Base-by-base conservation (phyloP, 768 basidiomycete genomes). In the Auriculariales sp. region DNA sequence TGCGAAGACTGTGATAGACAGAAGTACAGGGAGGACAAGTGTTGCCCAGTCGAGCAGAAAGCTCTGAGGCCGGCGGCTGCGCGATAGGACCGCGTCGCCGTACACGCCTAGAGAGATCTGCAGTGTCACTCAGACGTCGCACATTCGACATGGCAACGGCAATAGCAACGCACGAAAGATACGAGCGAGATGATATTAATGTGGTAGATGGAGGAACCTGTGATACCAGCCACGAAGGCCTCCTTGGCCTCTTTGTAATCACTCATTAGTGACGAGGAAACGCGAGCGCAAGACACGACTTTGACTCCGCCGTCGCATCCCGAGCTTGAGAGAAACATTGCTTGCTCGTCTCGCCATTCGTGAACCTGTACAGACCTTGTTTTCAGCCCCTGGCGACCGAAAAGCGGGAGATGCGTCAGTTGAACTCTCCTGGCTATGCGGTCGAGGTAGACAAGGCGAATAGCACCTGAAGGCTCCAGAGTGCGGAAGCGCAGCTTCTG, bases 1-100 rank as follows among this genome's bases (percentile, higher is more conserved):
- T 0, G 89, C 81, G 57, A 80, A 82, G 27, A 83, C 49, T 0
- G 94, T 94, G 66, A 95, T 77, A 3, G 79, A 82, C 7, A 93
- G 68, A 2, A 92, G 68, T n/a, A 93, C 68, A 0, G 94, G 94
- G 0, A 86, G 48, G 5, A 81, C 74, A 11, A 93, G 73, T 9
- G 85, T 61, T 6, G 69, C 31, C 71, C 77, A 88, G 61, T 89
- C 80, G 29, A 68, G 47, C 11, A 66, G 36, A 49, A 76, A 69
- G 70, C 17, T 66, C 61, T 28, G 71, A 60, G 7, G 59, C 50
- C 17, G 59, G 65, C 17, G 66, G 61, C 3, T 65, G 48, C 3
- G 71, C 61, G 2, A 75, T 58, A 17, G 78, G 75, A 2, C 77
- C 74, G 28, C 65, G 66, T 50, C 14, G 11, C 28, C 49, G 27